Conservation (phyloP, 768 basidiomycete species). For the Pleurotus salmoneostramineus region DNA sequence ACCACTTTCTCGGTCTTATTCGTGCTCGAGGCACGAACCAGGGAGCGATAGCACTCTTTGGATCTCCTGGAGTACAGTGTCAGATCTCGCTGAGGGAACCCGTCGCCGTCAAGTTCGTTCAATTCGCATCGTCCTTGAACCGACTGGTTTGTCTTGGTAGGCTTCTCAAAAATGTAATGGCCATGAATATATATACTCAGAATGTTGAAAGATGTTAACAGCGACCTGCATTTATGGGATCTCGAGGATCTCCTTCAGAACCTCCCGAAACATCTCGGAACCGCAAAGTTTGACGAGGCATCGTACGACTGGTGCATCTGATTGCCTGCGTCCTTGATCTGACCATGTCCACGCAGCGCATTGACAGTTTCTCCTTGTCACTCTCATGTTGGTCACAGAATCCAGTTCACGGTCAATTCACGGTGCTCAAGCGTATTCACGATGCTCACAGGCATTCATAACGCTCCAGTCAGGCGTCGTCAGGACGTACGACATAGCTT, state of each 20-base stretch:
- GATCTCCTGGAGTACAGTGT: constrained; percentile 59
- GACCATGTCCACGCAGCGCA: constrained; percentile 33
- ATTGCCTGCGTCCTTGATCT: neutral
- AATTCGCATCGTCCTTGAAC: constrained; percentile 51
- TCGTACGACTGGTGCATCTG: constrained; percentile 28
- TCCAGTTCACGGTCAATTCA: too few species aligned
- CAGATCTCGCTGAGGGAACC: constrained; percentile 43
- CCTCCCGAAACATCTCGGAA: constrained; percentile 46
- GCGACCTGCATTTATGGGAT: constrained; percentile 60
- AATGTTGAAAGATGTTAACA: constrained; percentile 40
- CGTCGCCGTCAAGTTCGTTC: constrained; percentile 52
- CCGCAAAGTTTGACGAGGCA: constrained; percentile 43
- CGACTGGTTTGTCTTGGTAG: constrained; percentile 63
- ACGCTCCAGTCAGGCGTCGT: constrained; percentile 52
- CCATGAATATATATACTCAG: neutral
- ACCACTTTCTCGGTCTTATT: neutral
- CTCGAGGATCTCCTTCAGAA: constrained; percentile 37
- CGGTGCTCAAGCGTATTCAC: neutral
- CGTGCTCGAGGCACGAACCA: constrained; percentile 48
- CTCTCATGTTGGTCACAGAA: constrained; percentile 53
- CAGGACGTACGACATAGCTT: constrained; percentile 72
- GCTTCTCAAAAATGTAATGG: constrained; percentile 8
- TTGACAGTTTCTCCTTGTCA: constrained; percentile 66
- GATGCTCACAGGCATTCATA: constrained; percentile 36
- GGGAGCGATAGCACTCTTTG: constrained; percentile 66